Evolutionary conservation across 2,329 filamentous ascomycete genomes (phyloP), one percentile per base, ranked within the genome.

Genomic region (Fonsecaea erecta): DNA sequence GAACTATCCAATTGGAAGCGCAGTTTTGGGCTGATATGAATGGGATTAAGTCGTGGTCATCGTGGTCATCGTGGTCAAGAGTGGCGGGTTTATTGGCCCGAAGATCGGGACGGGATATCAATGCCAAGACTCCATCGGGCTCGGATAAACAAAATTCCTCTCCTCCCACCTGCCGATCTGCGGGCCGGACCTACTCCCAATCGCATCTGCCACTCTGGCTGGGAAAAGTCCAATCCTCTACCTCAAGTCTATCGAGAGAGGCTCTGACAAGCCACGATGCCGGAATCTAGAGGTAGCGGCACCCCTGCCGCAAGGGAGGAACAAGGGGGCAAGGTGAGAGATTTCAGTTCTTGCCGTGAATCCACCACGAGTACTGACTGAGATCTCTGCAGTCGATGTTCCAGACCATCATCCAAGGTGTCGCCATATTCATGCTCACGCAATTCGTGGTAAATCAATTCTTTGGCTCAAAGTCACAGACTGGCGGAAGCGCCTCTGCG

Each of bases 361-460:
- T 11, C 8, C 35, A 26, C 51, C 2, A 54, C 18, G 26, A 51
- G n/a, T 18, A 55, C 62, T 69, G 52, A 69, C 60, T 55, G 46
- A 62, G 52, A n/a, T n/a, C n/a, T n/a, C 34, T 70, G 55, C 71
- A 82, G 80, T 78, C 76, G 66, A 73, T 75, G 70, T 72, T 81
- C 64, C 77, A 77, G 69, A 73, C 81, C 30, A 75, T 80, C 62
- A 72, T 84, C 64, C 86, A 88, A 75, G 84, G 82, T 67, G 74
- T 88, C 52, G 84, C 79, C 72, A 82, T 89, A 69, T 88, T 88
- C 76, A 74, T 87, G 69, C 77, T 85, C 62, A 79, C 83, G 54
- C 86, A 89, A 71, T 85, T 84, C 69, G 80, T 81, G 43, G 81
- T 87, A 66, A 82, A 81, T 70, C 82, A 85, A 67, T 82, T 86